phyloP scores from a whole-genome alignment of 2,329 filamentous ascomycete species.

The Trichoderma harzianum region DNA sequence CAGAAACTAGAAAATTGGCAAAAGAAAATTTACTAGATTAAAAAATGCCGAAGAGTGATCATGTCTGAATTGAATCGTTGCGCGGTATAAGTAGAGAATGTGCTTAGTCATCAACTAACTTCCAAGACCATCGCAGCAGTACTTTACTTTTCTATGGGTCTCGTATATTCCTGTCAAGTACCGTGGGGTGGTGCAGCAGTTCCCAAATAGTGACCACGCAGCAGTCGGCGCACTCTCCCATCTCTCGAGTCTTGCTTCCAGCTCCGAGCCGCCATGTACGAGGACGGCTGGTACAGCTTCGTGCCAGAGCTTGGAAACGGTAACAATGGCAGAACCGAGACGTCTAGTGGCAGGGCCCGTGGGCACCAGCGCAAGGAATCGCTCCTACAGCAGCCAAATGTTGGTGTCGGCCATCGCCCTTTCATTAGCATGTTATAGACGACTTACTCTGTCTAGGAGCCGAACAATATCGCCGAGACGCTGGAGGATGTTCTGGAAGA shows the following conservation, averaged over 20 bases:
- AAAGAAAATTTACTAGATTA: background rate
- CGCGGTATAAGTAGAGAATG: background rate
- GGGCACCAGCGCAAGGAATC: constrained; percentile 66
- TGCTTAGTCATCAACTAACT: background rate
- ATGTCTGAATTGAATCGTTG: background rate
- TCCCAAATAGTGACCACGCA: constrained; percentile 24
- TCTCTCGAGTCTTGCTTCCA: background rate
- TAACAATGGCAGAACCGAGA: constrained; percentile 48
- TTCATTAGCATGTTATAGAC: constrained; percentile 15
- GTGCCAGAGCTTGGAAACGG: constrained; percentile 59
- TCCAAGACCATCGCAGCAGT: background rate
- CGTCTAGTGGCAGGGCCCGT: constrained; percentile 41
- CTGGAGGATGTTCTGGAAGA: constrained; percentile 60
- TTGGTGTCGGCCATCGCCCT: constrained; percentile 35
- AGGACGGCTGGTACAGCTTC: constrained; percentile 81
- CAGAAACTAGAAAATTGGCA: background rate
- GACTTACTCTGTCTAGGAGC: constrained; percentile 46
- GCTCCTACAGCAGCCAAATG: constrained; percentile 64
- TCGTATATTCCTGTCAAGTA: background rate
- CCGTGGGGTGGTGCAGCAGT: background rate
- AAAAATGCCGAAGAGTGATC: background rate
- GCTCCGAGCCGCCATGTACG: constrained; percentile 58
- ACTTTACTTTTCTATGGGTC: background rate
- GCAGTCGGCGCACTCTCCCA: constrained; percentile 15
- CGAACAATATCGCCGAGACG: constrained; percentile 51